phyloP scores from a whole-genome alignment of 495 filamentous ascomycete species.

The Xanthoparmelia taractica region DNA sequence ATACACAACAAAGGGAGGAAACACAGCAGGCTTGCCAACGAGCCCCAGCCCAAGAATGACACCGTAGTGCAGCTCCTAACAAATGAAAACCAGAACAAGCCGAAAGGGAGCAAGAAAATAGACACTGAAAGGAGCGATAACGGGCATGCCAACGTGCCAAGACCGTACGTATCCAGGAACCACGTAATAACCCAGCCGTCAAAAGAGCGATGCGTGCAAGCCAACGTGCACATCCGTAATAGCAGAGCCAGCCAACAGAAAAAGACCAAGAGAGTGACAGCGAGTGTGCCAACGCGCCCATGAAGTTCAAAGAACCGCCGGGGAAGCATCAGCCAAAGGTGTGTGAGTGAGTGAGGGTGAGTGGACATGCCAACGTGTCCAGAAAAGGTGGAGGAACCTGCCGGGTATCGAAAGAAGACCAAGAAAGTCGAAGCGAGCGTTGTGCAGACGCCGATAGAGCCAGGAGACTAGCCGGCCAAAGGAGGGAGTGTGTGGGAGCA shows the following conservation, averaged over 20 bases:
- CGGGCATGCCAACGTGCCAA: not conserved
- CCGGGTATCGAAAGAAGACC: too few relatives aligned
- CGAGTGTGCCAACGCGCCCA: not conserved
- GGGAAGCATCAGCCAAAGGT: not conserved
- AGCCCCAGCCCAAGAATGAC: not conserved
- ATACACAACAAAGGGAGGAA: not conserved
- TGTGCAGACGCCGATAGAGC: not conserved
- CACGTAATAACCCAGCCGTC: too few relatives aligned
- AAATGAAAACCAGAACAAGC: not conserved
- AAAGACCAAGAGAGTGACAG: not conserved
- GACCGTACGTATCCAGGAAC: not conserved
- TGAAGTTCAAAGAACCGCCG: not conserved
- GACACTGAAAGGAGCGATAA: not conserved
- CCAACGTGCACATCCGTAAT: not conserved
- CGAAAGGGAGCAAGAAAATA: not conserved
- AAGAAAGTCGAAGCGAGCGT: too few relatives aligned
- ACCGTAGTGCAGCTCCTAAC: not conserved
- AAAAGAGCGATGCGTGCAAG: not conserved
- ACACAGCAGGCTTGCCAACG: not conserved
- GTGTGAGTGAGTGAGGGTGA: not conserved
- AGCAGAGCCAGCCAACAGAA: not conserved
- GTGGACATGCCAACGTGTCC: too few relatives aligned
- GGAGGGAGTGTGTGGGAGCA: not conserved
- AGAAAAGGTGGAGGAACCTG: too few relatives aligned
- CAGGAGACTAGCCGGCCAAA: too few relatives aligned